phyloP scores from a whole-genome alignment of 352 stramenopile genomes.

The Globisporangium sylvaticum region DNA sequence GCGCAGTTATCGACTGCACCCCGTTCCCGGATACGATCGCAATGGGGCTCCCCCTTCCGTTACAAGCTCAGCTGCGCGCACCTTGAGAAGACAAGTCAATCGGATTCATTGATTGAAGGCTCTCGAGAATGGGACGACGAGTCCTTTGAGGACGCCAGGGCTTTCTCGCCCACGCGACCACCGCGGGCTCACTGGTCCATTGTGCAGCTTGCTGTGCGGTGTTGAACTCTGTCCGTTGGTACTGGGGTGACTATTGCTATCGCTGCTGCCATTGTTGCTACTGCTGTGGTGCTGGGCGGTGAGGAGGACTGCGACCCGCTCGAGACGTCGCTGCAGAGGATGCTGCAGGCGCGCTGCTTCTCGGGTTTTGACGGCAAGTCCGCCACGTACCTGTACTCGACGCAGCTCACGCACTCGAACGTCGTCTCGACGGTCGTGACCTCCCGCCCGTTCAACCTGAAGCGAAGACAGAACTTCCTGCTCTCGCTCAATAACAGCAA shows the following conservation, averaged over 20 bases:
- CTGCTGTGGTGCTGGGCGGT: conserved; percentile 1
- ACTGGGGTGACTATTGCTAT: background rate
- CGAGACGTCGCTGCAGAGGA: conserved; percentile 31
- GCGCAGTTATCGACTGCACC: background rate
- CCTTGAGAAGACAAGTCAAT: background rate
- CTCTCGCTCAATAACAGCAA: conserved; percentile 4
- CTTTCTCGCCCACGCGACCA: conserved; percentile 8
- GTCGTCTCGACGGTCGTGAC: conserved; percentile 66
- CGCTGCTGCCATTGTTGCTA: background rate
- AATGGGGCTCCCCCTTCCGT: background rate
- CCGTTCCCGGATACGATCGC: background rate
- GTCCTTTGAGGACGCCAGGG: conserved; percentile 4
- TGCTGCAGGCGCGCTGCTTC: conserved; percentile 31
- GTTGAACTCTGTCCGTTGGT: background rate
- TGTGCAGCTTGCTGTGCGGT: background rate
- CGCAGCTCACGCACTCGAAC: conserved; percentile 59
- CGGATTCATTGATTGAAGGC: conserved; percentile 2
- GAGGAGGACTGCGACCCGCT: conserved; percentile 13
- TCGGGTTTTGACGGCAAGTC: conserved; percentile 30
- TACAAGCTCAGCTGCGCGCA: background rate
- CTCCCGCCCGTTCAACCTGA: conserved; percentile 23
- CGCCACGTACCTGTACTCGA: conserved; percentile 44
- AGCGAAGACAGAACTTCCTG: conserved; percentile 9
- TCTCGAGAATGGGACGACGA: conserved; percentile 1
- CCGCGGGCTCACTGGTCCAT: background rate